phyloP scores from a whole-genome alignment of 179 eudicot genomes.

The Dionaea muscipula region DNA sequence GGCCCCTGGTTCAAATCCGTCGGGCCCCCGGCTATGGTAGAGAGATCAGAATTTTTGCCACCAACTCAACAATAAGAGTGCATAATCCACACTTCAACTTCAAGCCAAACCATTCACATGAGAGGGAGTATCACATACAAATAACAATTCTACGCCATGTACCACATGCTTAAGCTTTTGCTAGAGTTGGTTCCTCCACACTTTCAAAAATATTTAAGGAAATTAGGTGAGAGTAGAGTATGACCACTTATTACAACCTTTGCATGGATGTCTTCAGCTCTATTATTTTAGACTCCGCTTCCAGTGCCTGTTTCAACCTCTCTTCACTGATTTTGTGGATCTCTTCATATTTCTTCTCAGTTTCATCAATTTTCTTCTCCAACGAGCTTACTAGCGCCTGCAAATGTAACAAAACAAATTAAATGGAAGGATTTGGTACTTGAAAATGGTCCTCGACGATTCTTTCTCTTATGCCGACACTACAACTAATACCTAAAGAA shows the following conservation, averaged over 20 bases:
- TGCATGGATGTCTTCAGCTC: constrained; percentile 51
- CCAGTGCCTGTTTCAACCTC: constrained; percentile 43
- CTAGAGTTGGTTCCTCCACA: no score
- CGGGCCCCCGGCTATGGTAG: no score
- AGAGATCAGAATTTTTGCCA: no score
- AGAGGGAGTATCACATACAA: no score
- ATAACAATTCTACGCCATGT: no score
- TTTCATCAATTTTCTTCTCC: constrained; percentile 55
- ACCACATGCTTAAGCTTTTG: no score
- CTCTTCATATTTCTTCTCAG: constrained; percentile 50
- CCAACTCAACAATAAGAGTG: no score
- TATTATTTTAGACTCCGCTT: constrained; percentile 51
- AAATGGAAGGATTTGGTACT: neutral
- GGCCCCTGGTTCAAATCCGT: no score
- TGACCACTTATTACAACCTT: constrained; percentile 24
- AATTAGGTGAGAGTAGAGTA: constrained; percentile 1
- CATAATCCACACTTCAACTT: no score
- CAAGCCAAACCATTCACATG: no score
- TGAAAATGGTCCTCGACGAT: neutral
- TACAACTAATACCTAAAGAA: neutral
- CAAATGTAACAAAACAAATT: constrained; percentile 1
- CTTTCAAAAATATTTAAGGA: neutral
- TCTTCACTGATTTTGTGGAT: constrained; percentile 54
- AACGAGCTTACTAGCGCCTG: constrained; percentile 54
- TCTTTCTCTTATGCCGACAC: no score